Conservation (phyloP, 208 protist species). For the Trypanosoma caninum region DNA sequence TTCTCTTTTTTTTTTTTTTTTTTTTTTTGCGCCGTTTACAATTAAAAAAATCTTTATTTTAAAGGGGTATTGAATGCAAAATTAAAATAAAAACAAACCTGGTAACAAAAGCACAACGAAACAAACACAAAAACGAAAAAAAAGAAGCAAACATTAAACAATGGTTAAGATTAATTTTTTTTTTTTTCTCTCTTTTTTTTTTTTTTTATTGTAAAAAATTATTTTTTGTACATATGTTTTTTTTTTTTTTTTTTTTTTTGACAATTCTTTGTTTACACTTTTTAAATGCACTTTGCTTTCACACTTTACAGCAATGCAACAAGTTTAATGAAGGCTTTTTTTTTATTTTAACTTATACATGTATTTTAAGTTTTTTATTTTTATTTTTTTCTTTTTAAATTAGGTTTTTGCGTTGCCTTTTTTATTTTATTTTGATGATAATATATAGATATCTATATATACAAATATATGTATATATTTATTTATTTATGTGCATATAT, state of each 20-base stretch:
- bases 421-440: not conserved
- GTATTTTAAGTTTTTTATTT: not conserved
- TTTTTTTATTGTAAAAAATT: not conserved
- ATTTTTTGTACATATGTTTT: too few species aligned
- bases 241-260: too few species aligned
- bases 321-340: too few species aligned
- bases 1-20: constrained; percentile 16
- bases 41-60: not conserved
- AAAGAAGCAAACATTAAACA: not conserved
- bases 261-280: too few species aligned
- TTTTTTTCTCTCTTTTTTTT: constrained; percentile 1
- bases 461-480: constrained; percentile 8
- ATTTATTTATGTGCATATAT: not conserved
- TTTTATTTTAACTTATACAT: too few species aligned
- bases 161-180: not conserved
- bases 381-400: not conserved
- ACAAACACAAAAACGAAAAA: too few species aligned
- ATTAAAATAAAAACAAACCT: too few species aligned
- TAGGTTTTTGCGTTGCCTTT: not conserved
- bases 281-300: too few species aligned
- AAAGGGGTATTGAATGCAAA: too few species aligned
- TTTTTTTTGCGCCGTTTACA: not conserved
- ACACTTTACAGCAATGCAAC: too few species aligned
- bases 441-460: constrained; percentile 2
- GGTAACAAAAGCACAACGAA: too few species aligned